Conservation (phyloP, 331 rosid species). For the Prunus yedoensis region DNA sequence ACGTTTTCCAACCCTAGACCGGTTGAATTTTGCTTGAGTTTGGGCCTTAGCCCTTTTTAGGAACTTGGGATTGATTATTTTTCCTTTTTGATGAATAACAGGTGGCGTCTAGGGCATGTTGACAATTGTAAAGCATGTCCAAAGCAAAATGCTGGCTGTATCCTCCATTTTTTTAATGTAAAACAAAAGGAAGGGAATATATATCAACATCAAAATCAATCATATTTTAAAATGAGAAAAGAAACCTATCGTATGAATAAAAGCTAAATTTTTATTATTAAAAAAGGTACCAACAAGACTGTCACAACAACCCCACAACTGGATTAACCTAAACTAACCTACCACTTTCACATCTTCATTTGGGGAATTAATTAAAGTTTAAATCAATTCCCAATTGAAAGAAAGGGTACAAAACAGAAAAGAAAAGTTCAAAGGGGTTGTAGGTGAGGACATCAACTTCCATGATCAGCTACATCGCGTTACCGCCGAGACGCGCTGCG, state of each 20-base stretch:
- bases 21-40: too few relatives aligned
- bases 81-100: too few relatives aligned
- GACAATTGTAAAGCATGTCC: not conserved
- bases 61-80: too few relatives aligned
- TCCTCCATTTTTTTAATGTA: not conserved
- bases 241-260: not conserved
- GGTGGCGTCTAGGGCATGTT: too few relatives aligned
- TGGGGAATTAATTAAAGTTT: not conserved
- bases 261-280: not conserved
- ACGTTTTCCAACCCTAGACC: too few relatives aligned
- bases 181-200: not conserved
- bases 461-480: not conserved
- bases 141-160: too few relatives aligned
- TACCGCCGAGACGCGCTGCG: slow-evolving; percentile 53
- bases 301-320: not conserved
- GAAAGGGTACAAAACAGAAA: too few relatives aligned
- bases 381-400: not conserved
- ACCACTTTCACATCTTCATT: not conserved
- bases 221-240: not conserved
- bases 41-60: too few relatives aligned
- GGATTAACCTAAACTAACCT: not conserved
- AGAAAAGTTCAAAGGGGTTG: not conserved
- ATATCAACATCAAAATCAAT: not conserved
- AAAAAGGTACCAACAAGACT: too few relatives aligned
- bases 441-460: not conserved